These are phyloP conservation scores for Cyclotella cryptica DNA, from an alignment of 108 stramenopile species.

Conservation along the genomic window DNA sequence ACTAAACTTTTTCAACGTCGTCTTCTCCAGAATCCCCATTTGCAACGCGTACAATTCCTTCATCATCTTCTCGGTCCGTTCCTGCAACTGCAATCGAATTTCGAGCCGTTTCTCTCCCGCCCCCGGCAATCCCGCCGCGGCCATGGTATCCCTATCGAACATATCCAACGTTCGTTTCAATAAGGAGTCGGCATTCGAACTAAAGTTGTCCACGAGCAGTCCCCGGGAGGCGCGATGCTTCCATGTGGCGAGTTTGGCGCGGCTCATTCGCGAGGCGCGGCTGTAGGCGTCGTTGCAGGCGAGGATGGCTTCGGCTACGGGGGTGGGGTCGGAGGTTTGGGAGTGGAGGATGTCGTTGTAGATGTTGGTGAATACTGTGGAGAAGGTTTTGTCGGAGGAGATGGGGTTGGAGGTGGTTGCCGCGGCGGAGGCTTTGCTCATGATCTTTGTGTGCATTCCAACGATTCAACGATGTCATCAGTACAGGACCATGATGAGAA, in stretches of 20 bases:
- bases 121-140: conserved; percentile 69
- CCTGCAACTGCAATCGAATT: conserved; percentile 66
- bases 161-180: conserved; percentile 57
- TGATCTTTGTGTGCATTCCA: conserved; percentile 31
- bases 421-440: conserved; percentile 54
- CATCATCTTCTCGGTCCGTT: conserved; percentile 61
- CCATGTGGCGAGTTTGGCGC: conserved; percentile 78
- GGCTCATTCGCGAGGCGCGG: conserved; percentile 63
- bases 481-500: not conserved
- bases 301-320: conserved; percentile 73
- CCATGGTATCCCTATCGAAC: conserved; percentile 82
- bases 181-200: conserved; percentile 62
- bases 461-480: not conserved
- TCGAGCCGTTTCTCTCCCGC: conserved; percentile 66
- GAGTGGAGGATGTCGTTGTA: conserved; percentile 54
- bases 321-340: conserved; percentile 73
- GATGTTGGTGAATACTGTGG: conserved; percentile 58
- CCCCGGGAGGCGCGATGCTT: conserved; percentile 71
- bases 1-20: conserved; percentile 66
- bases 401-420: conserved; percentile 8
- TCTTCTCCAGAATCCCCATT: conserved; percentile 64
- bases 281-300: conserved; percentile 75
- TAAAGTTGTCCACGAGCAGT: conserved; percentile 72
- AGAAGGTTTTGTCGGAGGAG: conserved; percentile 25
- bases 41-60: conserved; percentile 68